Evolutionary conservation across 768 basidiomycete genomes (phyloP).

Genomic region (Mycena albidolilacea): DNA sequence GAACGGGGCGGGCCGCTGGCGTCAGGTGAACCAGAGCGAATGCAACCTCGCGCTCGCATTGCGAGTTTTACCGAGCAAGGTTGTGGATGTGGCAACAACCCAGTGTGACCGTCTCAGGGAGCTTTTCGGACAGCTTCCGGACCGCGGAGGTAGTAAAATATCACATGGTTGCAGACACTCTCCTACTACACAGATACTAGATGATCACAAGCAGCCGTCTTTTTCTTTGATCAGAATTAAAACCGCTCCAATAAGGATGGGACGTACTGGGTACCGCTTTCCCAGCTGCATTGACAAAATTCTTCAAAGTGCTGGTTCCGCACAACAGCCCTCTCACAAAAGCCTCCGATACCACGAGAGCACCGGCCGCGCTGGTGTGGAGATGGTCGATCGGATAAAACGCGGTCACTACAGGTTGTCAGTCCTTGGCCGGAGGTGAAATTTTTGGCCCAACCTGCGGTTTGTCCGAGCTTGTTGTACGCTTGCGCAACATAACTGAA

Average conservation of each 20-base stretch:
- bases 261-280: constrained; percentile 32
- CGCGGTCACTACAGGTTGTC: constrained; percentile 30
- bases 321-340: constrained; percentile 53
- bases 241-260: background rate
- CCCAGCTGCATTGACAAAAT: constrained; percentile 44
- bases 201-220: constrained; percentile 36
- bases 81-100: background rate
- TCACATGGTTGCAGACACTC: constrained; percentile 23
- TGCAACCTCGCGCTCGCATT: background rate
- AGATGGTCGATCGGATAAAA: constrained; percentile 55
- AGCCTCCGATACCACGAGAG: constrained; percentile 52
- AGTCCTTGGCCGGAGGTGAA: background rate
- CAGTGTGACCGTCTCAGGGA: constrained; percentile 20
- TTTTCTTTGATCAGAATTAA: background rate
- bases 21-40: constrained; percentile 14
- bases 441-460: constrained; percentile 8
- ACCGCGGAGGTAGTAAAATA: background rate
- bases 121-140: background rate
- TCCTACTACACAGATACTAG: background rate
- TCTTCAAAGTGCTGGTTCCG: constrained; percentile 44
- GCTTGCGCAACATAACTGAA: constrained; percentile 49
- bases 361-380: constrained; percentile 52
- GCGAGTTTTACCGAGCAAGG: constrained; percentile 17
- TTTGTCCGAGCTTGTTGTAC: constrained; percentile 50
- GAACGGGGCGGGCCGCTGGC: constrained; percentile 24